Percentiles rank a stretch among this genome's conserved stretches.
Evolutionary conservation across 106 monocot species (phyloP).

Genomic region (Apostasia shenzhenica): DNA sequence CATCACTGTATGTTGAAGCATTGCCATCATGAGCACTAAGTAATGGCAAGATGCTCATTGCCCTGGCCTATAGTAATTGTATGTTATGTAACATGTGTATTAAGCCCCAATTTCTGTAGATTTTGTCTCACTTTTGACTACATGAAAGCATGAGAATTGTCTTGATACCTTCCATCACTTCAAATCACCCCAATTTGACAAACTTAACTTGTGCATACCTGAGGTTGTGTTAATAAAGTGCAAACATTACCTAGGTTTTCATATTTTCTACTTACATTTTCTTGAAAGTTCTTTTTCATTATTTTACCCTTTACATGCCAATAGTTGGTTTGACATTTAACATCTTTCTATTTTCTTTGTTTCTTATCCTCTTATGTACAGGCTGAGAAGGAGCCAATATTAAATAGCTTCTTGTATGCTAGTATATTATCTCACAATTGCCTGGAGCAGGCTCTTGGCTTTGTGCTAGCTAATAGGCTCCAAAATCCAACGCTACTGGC

Average conservation of each 20-base stretch:
- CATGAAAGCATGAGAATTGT: no score
- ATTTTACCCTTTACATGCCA: background rate
- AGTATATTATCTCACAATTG: conserved; percentile 84
- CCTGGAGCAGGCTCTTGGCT: conserved; percentile 68
- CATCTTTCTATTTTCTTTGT: background rate
- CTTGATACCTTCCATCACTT: no score
- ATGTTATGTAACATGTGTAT: no score
- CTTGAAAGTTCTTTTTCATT: background rate
- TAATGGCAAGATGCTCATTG: no score
- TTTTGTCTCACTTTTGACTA: no score
- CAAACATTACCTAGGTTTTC: background rate
- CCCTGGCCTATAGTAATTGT: no score
- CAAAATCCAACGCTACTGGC: conserved; percentile 76
- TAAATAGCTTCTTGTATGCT: conserved; percentile 89
- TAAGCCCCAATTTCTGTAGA: no score
- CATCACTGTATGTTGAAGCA: no score
- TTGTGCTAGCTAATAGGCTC: conserved; percentile 91
- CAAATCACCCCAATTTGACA: no score
- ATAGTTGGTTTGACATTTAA: background rate
- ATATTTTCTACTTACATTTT: background rate
- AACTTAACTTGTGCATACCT: no score
- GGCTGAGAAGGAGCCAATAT: conserved; percentile 89
- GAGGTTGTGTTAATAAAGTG: no score
- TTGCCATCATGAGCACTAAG: no score
- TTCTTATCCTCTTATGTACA: conserved; percentile 10